Evolutionary conservation across 495 filamentous ascomycete genomes (phyloP).

Genomic region (Glutinoglossum americanum): DNA sequence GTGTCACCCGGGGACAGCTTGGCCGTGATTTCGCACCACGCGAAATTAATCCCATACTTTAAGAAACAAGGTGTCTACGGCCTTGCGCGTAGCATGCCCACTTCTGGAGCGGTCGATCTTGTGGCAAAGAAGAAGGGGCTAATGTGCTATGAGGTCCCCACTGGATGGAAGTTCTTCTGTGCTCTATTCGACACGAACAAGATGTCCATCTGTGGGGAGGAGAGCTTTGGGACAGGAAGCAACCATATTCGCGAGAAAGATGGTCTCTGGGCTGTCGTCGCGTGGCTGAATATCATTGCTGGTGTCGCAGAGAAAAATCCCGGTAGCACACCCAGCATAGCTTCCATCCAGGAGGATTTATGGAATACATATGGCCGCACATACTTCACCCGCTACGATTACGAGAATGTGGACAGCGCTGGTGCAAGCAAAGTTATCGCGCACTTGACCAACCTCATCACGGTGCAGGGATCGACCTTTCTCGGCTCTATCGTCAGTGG

Average conservation of each 20-base stretch:
- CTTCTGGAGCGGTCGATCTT: slow-evolving; percentile 80
- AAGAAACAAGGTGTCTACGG: slow-evolving; percentile 90
- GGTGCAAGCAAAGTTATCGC: slow-evolving; percentile 76
- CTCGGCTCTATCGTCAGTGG: slow-evolving; percentile 61
- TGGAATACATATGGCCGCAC: slow-evolving; percentile 92
- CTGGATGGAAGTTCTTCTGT: slow-evolving; percentile 99
- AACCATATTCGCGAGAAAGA: slow-evolving; percentile 99
- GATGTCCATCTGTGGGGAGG: slow-evolving; percentile 96
- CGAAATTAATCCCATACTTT: slow-evolving; percentile 90
- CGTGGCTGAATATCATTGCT: slow-evolving; percentile 97
- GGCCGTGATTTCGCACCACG: slow-evolving; percentile 94
- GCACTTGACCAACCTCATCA: slow-evolving; percentile 42
- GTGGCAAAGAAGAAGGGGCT: slow-evolving; percentile 88
- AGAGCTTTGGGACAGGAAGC: slow-evolving; percentile 95
- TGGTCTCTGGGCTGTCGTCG: slow-evolving; percentile 88
- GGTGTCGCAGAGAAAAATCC: slow-evolving; percentile 70
- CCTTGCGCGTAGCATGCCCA: slow-evolving; percentile 91
- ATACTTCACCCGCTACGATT: slow-evolving; percentile 98
- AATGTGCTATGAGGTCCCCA: slow-evolving; percentile 87
- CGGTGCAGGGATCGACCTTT: slow-evolving; percentile 43
- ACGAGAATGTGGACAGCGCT: slow-evolving; percentile 78
- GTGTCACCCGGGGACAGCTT: slow-evolving; percentile 93
- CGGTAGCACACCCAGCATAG: slow-evolving; percentile 59
- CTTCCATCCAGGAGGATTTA: slow-evolving; percentile 89
- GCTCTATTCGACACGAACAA: slow-evolving; percentile 92